Base-by-base conservation (phyloP, 306 rosid genomes). In the Malus domestica region DNA sequence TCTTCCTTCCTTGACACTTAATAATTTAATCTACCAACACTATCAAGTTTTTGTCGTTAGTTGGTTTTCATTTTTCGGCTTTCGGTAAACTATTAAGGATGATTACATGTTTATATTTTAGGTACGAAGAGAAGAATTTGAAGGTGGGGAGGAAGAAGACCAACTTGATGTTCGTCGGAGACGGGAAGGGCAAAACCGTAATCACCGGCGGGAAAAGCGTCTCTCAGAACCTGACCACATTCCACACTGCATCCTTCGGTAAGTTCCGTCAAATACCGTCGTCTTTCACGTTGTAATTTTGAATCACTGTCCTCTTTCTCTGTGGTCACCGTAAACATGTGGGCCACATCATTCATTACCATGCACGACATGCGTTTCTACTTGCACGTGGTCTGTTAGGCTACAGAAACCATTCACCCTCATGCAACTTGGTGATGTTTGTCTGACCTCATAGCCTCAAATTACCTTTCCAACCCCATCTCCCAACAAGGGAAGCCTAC, bases 201-300 rank as follows among this genome's bases (percentile, higher is more conserved):
- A 92, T 96, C 16, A 76, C 98, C 0, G 99, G 99, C 0, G 82
- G 86, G 1, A 92, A 38, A 68, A 96, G 78, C 72, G 74, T 85
- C 14, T 0, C 0, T 13, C 55, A 86, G 1, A 70, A 52, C 5
- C 8, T 83, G 32, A 96, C 99, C n/a, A 96, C 99, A 32, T 96
- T 96, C 79, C 99, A 90, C 93, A 96, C 89, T 0, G 99, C 99
- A 6, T 72, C 93, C 9, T 96, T 96, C 10, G 99, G 99, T 96
- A 88, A 86, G 55, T 51, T 51, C 55, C 55, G 20, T 5, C 55
- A 0, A 51, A 15, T 16, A 5, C 55, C 14, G 1, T 27, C 16
- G 4, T 14, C 38, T 61, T 61, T 14, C 10, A 14, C 10, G 3
- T 51, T 15, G 7, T 1, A 51, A 51, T 51, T 51, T 51, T 18